These are phyloP conservation scores for Fusarium tanahbumbuense DNA, from an alignment of 2,329 filamentous ascomycete genomes.

Conservation along the genomic window DNA sequence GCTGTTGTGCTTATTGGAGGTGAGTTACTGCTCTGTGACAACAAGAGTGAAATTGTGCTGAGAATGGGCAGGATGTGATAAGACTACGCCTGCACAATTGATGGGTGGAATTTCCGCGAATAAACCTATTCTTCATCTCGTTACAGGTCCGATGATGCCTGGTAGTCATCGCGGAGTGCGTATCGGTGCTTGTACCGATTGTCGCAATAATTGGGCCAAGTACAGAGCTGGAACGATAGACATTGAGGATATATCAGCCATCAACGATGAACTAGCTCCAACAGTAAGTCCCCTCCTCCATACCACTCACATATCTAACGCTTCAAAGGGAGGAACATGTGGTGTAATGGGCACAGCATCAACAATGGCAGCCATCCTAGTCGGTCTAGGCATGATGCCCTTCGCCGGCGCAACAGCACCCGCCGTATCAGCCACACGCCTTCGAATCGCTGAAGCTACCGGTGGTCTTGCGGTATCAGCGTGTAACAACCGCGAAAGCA, in stretches of 20 bases:
- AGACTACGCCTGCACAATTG: conserved; percentile 78
- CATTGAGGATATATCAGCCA: conserved; percentile 75
- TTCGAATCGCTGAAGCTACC: conserved; percentile 83
- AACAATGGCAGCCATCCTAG: conserved; percentile 87
- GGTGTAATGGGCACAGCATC: conserved; percentile 94
- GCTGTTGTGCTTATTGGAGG: conserved; percentile 75
- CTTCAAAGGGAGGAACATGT: conserved; percentile 74
- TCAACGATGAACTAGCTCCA: conserved; percentile 79
- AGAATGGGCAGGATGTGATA: conserved; percentile 70
- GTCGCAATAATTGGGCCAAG: conserved; percentile 77
- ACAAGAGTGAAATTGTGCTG: neutral
- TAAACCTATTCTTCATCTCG: conserved; percentile 74
- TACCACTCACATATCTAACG: no score
- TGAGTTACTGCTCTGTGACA: conserved; percentile 42
- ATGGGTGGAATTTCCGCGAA: conserved; percentile 83
- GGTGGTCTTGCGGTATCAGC: conserved; percentile 73
- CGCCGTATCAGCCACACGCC: conserved; percentile 80
- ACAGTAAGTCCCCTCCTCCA: conserved; percentile 67
- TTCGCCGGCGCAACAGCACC: conserved; percentile 82
- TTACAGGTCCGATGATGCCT: conserved; percentile 81
- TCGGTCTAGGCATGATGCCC: conserved; percentile 83
- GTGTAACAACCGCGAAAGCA: conserved; percentile 73
- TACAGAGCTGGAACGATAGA: conserved; percentile 74
- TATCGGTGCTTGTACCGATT: conserved; percentile 80
- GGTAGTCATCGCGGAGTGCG: conserved; percentile 72